Evolutionary conservation across 202 grass and related monocot genomes (phyloP).

Genomic region (Eragrostis tef): DNA sequence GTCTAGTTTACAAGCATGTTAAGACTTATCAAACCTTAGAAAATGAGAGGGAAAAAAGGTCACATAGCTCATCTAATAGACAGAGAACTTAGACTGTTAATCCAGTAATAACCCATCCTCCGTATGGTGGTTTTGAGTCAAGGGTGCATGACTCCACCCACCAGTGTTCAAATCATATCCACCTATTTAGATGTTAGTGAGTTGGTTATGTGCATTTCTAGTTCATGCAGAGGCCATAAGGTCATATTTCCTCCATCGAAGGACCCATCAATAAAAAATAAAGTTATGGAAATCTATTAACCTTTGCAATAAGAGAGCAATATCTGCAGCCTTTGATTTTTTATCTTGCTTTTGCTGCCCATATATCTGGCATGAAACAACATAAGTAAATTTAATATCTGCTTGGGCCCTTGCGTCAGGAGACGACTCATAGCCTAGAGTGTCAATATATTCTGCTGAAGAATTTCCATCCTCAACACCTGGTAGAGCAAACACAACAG

Average conservation of each 20-base stretch:
- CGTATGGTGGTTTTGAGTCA: too few species aligned
- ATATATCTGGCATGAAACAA: conserved; percentile 98
- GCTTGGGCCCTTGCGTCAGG: conserved; percentile 82
- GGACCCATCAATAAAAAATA: conserved; percentile 1
- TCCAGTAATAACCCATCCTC: too few species aligned
- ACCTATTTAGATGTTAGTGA: too few species aligned
- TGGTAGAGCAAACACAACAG: conserved; percentile 52
- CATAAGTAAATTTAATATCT: conserved; percentile 99
- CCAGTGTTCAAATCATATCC: too few species aligned
- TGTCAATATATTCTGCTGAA: conserved; percentile 71
- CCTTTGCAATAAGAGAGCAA: conserved; percentile 93
- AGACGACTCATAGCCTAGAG: conserved; percentile 79
- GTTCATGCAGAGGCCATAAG: too few species aligned
- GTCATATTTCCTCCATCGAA: too few species aligned
- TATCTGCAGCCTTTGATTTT: conserved; percentile 82
- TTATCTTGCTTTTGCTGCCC: conserved; percentile 95
- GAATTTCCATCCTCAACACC: conserved; percentile 87
- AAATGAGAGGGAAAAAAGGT: background rate
- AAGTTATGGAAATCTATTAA: conserved; percentile 26
- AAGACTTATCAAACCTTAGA: background rate
- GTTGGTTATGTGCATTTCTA: too few species aligned
- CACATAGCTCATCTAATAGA: too few species aligned
- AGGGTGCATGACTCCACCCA: too few species aligned
- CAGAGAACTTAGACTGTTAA: too few species aligned
- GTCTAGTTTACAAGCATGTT: background rate